A percentile compares a stretch with the other conserved stretches of the same genome.
These are phyloP conservation scores for Fusarium sp. DNA, from an alignment of 2,329 filamentous ascomycete species.

Conservation along the genomic window DNA sequence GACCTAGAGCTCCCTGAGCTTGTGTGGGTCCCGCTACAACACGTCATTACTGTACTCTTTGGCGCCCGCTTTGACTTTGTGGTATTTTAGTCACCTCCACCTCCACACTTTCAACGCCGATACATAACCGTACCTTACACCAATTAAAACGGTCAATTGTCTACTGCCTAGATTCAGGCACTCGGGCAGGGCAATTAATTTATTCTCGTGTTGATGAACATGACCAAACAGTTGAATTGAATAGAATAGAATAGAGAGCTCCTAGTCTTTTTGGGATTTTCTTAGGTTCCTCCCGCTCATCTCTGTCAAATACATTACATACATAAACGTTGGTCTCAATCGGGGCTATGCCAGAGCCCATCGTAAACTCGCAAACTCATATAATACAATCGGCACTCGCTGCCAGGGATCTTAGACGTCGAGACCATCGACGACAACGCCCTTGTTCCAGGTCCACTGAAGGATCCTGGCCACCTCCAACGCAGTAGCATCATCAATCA, in stretches of 20 bases:
- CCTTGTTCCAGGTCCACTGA: constrained; percentile 88
- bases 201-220: background rate
- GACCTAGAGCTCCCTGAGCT: constrained; percentile 44
- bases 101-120: constrained; percentile 39
- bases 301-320: constrained; percentile 41
- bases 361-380: constrained; percentile 38
- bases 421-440: constrained; percentile 82
- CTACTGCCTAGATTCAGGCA: no score
- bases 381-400: constrained; percentile 44
- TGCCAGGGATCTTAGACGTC: constrained; percentile 70
- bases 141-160: background rate
- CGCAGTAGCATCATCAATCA: constrained; percentile 80
- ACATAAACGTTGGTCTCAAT: constrained; percentile 41
- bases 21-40: constrained; percentile 41
- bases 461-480: constrained; percentile 77
- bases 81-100: constrained; percentile 36
- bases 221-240: constrained; percentile 35
- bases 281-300: constrained; percentile 41
- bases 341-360: constrained; percentile 35
- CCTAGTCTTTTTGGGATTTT: constrained; percentile 43
- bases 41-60: constrained; percentile 36
- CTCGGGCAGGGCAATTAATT: no score
- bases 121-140: constrained; percentile 2
- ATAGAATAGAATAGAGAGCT: constrained; percentile 39
- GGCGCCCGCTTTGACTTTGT: constrained; percentile 20